These are phyloP conservation scores for Coemansia sp. DNA, from an alignment of 192 early-diverging fungal species.

Conservation along the genomic window DNA sequence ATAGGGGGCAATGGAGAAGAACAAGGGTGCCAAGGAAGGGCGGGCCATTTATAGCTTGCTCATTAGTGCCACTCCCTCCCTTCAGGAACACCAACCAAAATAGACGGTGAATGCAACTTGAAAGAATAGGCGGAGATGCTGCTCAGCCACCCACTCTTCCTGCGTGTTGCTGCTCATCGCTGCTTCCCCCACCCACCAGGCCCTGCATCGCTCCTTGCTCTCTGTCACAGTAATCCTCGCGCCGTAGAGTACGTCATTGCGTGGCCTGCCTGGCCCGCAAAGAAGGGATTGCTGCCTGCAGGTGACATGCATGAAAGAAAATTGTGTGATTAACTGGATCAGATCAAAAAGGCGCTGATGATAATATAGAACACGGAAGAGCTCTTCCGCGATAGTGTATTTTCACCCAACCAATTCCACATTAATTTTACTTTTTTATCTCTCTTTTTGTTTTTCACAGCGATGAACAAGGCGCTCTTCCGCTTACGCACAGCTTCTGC, in stretches of 20 bases:
- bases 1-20: not conserved
- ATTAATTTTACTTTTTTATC: not conserved
- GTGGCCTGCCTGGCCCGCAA: not conserved
- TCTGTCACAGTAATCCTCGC: not conserved
- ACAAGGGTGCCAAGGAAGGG: not conserved
- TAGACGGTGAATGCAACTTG: not conserved
- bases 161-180: not conserved
- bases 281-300: not conserved
- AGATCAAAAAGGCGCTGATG: not conserved
- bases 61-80: not conserved
- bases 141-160: slow-evolving; percentile 3
- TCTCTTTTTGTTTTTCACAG: slow-evolving; percentile 2
- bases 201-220: not conserved
- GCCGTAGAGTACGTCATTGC: not conserved
- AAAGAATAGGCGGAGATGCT: not conserved
- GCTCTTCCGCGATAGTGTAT: not conserved
- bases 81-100: not conserved
- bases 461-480: slow-evolving; percentile 30
- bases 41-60: not conserved
- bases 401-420: not conserved
- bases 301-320: not conserved
- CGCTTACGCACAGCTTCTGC: slow-evolving; percentile 15
- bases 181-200: not conserved
- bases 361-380: not conserved
- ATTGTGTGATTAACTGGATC: not conserved